Evolutionary conservation across 768 basidiomycete genomes (phyloP).

Genomic region (Trametes villosa): DNA sequence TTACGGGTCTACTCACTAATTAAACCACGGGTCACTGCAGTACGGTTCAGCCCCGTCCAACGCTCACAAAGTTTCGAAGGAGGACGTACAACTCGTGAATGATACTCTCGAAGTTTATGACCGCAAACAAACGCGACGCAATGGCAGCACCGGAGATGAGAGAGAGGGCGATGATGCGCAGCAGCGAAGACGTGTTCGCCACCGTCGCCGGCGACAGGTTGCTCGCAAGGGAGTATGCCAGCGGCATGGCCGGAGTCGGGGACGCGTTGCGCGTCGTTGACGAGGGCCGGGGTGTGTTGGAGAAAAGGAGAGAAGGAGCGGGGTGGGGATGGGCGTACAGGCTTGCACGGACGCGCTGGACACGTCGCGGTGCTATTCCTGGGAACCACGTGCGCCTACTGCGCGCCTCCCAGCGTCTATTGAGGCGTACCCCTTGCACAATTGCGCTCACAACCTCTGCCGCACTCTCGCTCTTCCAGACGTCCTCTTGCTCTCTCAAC

Average conservation of each 20-base stretch:
- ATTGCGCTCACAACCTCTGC: background rate
- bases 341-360: slow-evolving; percentile 16
- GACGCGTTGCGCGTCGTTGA: slow-evolving; percentile 20
- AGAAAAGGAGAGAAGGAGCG: slow-evolving; percentile 4
- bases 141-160: slow-evolving; percentile 95
- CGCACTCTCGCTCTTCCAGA: background rate
- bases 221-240: slow-evolving; percentile 74
- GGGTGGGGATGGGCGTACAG: background rate
- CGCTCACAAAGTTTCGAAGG: background rate
- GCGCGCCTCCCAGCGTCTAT: too few relatives aligned
- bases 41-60: background rate
- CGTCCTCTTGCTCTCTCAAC: background rate
- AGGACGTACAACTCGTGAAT: slow-evolving; percentile 94
- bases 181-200: slow-evolving; percentile 85
- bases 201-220: slow-evolving; percentile 73
- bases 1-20: slow-evolving; percentile 70
- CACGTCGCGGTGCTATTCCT: slow-evolving; percentile 27
- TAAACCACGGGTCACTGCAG: slow-evolving; percentile 95
- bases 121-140: slow-evolving; percentile 94
- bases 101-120: slow-evolving; percentile 97
- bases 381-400: slow-evolving; percentile 17
- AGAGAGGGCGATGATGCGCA: slow-evolving; percentile 87
- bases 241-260: slow-evolving; percentile 26
- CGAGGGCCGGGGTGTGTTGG: background rate
- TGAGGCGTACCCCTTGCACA: too few relatives aligned